These are phyloP conservation scores for Arctostaphylos glauca DNA, from an alignment of 148 eudicot genomes.

Conservation along the genomic window DNA sequence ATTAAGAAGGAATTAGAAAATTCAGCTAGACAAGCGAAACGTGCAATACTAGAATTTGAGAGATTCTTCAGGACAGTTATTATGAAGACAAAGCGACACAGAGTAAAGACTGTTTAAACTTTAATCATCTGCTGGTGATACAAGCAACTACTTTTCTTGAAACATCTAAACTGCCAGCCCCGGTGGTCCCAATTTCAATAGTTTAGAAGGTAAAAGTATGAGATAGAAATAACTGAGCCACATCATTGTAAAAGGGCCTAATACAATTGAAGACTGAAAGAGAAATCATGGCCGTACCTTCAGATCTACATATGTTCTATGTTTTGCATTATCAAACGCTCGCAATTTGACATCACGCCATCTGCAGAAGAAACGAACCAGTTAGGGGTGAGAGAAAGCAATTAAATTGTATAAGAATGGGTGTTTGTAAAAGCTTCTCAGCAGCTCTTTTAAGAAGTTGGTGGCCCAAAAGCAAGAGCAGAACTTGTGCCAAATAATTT, in stretches of 20 bases:
- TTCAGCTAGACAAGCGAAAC: neutral
- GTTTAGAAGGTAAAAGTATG: neutral
- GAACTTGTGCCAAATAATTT: too few relatives aligned
- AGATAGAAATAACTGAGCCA: neutral
- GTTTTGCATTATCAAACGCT: conserved; percentile 89
- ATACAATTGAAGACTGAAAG: neutral
- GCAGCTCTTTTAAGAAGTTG: too few relatives aligned
- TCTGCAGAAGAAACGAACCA: conserved; percentile 36
- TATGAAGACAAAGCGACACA: neutral
- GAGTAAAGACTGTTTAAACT: conserved; percentile 5
- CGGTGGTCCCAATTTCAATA: neutral
- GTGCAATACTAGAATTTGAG: conserved; percentile 10
- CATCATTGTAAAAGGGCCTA: neutral
- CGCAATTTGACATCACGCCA: conserved; percentile 94
- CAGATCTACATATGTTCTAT: conserved; percentile 94
- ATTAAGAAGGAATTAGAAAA: neutral
- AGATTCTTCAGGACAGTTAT: conserved; percentile 24
- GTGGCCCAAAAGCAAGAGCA: too few relatives aligned
- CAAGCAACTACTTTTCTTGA: conserved; percentile 10
- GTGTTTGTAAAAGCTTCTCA: neutral
- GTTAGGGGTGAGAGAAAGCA: conserved; percentile 4
- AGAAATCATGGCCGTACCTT: conserved; percentile 49
- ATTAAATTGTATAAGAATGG: neutral
- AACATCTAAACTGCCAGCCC: neutral
- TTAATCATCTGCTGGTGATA: conserved; percentile 10